Conservation (phyloP, 2,329 filamentous ascomycete species). For the Diaporthe destruens region DNA sequence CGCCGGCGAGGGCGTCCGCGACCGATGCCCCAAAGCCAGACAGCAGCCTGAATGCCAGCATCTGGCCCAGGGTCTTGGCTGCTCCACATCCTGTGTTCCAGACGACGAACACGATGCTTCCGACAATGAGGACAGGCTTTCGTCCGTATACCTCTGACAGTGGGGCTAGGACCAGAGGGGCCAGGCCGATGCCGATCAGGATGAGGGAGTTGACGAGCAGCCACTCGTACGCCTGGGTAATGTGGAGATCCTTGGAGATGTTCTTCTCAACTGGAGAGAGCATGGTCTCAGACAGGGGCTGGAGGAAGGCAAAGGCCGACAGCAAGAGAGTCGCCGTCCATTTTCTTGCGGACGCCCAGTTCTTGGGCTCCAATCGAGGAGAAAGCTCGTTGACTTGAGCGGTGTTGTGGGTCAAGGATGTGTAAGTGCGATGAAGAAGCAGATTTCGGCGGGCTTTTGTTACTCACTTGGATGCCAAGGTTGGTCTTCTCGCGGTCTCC, state of each 20-base stretch:
- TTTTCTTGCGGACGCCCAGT: slow-evolving; percentile 59
- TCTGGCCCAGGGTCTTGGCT: slow-evolving; percentile 10
- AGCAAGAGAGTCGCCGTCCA: slow-evolving; percentile 61
- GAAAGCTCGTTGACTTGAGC: too few species aligned
- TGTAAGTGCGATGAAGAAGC: neutral
- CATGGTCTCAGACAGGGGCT: slow-evolving; percentile 64
- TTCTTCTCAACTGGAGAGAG: slow-evolving; percentile 7
- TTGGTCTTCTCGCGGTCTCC: neutral
- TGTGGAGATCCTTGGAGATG: neutral
- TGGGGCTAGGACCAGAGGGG: slow-evolving; percentile 47
- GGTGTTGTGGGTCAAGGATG: neutral
- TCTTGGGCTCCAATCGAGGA: slow-evolving; percentile 44
- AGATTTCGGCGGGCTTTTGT: accelerated
- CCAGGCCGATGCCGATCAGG: slow-evolving; percentile 27
- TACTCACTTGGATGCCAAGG: neutral
- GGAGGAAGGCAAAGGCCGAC: slow-evolving; percentile 65
- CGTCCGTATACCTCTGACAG: slow-evolving; percentile 63
- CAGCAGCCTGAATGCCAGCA: slow-evolving; percentile 15
- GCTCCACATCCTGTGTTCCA: slow-evolving; percentile 27
- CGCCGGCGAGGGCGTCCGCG: slow-evolving; percentile 22
- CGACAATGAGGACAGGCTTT: slow-evolving; percentile 47
- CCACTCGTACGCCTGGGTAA: slow-evolving; percentile 17
- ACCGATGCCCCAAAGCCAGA: slow-evolving; percentile 7
- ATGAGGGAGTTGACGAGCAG: slow-evolving; percentile 23
- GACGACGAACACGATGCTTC: slow-evolving; percentile 8